Percentiles rank a stretch among this genome's conserved stretches.
phyloP scores from a whole-genome alignment of 2,329 filamentous ascomycete species.

The Fusarium burgessii region DNA sequence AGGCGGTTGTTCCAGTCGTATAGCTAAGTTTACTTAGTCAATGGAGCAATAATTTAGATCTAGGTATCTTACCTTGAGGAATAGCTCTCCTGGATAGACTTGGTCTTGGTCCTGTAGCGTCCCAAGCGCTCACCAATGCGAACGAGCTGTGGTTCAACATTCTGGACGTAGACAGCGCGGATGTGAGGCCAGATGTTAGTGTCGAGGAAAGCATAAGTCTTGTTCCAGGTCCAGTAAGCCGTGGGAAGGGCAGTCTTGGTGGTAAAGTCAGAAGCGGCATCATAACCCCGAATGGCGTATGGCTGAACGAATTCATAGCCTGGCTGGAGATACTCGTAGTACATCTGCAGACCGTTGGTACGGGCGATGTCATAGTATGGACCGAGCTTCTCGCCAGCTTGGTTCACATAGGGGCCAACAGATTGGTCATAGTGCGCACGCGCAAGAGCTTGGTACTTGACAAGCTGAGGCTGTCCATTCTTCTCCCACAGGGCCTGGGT shows the following conservation, averaged over 20 bases:
- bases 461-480: constrained; percentile 79
- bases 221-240: constrained; percentile 76
- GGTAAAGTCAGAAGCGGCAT: constrained; percentile 73
- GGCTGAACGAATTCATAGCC: constrained; percentile 80
- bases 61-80: constrained; percentile 27
- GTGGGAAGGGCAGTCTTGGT: constrained; percentile 79
- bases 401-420: constrained; percentile 79
- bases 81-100: constrained; percentile 44
- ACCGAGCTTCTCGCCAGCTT: constrained; percentile 65
- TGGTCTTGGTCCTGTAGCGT: constrained; percentile 67
- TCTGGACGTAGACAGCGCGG: constrained; percentile 84
- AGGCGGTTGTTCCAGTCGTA: constrained; percentile 45
- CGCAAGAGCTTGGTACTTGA: constrained; percentile 70
- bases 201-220: constrained; percentile 77
- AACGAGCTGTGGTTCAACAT: constrained; percentile 93
- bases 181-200: constrained; percentile 84
- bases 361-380: constrained; percentile 80
- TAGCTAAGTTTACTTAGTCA: constrained; percentile 34
- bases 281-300: constrained; percentile 77
- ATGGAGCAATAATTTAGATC: neutral
- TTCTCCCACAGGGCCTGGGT: constrained; percentile 81
- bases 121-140: constrained; percentile 92
- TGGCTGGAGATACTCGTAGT: constrained; percentile 79
- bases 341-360: constrained; percentile 74
- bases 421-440: constrained; percentile 75